Percentiles rank a stretch among this genome's conserved stretches.
Evolutionary conservation across 208 protist species (phyloP).

Genomic region (Leishmania aethiopica): DNA sequence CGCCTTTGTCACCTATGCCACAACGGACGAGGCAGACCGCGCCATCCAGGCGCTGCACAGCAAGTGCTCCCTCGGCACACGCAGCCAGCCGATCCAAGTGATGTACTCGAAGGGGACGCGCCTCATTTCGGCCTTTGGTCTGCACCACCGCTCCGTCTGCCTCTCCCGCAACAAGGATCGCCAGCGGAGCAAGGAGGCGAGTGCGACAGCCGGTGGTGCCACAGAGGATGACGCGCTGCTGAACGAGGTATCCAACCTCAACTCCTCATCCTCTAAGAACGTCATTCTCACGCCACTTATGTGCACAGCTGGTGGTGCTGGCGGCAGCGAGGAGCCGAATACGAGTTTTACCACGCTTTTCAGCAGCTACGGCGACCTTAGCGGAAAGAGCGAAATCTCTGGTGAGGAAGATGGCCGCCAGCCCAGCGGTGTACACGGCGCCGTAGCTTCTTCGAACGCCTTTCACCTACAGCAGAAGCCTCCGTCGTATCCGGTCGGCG

Average conservation of each 20-base stretch:
- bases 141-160: conserved; percentile 42
- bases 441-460: not conserved
- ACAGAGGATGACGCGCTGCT: not conserved
- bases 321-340: conserved; percentile 6
- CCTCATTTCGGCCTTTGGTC: conserved; percentile 63
- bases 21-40: conserved; percentile 66
- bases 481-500: conserved; percentile 10
- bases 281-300: conserved; percentile 7
- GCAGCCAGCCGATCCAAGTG: conserved; percentile 72
- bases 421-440: conserved; percentile 2
- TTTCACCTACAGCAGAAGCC: conserved; percentile 13
- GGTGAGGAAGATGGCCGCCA: conserved; percentile 17
- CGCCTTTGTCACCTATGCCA: conserved; percentile 74
- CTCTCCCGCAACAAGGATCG: conserved; percentile 30
- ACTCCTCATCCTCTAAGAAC: conserved; percentile 2
- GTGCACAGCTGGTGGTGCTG: not conserved
- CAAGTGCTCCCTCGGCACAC: conserved; percentile 55
- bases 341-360: conserved; percentile 14
- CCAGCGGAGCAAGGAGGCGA: conserved; percentile 7
- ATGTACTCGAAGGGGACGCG: conserved; percentile 69
- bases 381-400: conserved; percentile 17
- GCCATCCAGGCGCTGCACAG: conserved; percentile 70
- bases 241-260: not conserved
- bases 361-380: conserved; percentile 14
- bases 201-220: not conserved